Conservation (phyloP, 305 asterid genomes). For the Caryopteris hybrid region DNA sequence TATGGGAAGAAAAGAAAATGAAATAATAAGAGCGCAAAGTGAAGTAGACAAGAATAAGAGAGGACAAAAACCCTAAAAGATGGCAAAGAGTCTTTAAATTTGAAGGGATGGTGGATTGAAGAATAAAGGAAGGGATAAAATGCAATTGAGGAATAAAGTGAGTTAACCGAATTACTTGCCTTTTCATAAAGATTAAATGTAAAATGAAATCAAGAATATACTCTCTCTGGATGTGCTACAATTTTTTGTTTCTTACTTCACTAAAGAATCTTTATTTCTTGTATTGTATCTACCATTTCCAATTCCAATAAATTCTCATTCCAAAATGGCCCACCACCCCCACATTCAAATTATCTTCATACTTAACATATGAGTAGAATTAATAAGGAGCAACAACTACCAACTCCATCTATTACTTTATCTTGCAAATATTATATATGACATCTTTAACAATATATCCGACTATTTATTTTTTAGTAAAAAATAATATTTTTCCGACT, state of each 20-base stretch:
- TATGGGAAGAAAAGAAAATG: background rate
- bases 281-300: conserved; percentile 1
- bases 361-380: background rate
- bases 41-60: background rate
- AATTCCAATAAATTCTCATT: background rate
- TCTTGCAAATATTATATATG: background rate
- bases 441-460: no score
- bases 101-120: conserved; percentile 21
- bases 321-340: conserved; percentile 20
- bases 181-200: conserved; percentile 21
- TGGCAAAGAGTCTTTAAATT: conserved; percentile 16
- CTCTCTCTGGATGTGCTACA: conserved; percentile 20
- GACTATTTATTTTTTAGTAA: no score
- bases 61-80: conserved; percentile 22
- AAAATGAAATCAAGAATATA: conserved; percentile 31
- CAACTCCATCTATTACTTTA: background rate
- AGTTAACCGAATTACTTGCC: conserved; percentile 12
- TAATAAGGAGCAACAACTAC: conserved; percentile 5
- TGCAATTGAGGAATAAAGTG: conserved; percentile 30
- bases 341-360: conserved; percentile 16
- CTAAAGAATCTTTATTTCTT: conserved; percentile 25
- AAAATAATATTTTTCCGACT: no score
- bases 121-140: conserved; percentile 34
- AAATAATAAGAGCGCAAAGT: no score
- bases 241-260: background rate